These are phyloP conservation scores for Drechslerella stenobrocha DNA, from an alignment of 2,329 filamentous ascomycete genomes.

Conservation along the genomic window DNA sequence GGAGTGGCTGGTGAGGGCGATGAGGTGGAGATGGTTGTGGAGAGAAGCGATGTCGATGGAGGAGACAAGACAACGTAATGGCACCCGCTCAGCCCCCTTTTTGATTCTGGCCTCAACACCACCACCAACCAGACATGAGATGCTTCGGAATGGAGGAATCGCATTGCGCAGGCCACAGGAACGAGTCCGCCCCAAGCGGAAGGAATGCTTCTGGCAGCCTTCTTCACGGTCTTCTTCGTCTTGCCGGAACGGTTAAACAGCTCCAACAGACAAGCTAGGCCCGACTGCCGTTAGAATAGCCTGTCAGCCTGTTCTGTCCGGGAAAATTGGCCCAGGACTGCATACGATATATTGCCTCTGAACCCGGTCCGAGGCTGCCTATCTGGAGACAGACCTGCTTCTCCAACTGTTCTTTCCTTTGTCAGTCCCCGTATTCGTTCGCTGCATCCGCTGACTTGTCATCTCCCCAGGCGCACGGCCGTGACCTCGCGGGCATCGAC, in stretches of 20 bases:
- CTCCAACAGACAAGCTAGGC: not conserved
- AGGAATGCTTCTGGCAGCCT: too few relatives aligned
- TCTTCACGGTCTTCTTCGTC: too few relatives aligned
- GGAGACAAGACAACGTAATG: not conserved
- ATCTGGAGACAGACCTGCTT: not conserved
- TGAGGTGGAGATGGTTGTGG: not conserved
- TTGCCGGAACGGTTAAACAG: too few relatives aligned
- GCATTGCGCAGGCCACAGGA: too few relatives aligned
- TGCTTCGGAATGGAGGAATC: too few relatives aligned
- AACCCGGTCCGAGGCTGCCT: not conserved
- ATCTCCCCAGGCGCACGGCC: not conserved
- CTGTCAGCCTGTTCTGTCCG: conserved; percentile 6
- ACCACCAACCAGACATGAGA: too few relatives aligned
- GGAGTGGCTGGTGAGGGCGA: conserved; percentile 15
- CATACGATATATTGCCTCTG: not conserved
- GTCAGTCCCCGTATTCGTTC: not conserved
- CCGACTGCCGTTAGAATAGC: not conserved
- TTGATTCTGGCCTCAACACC: not conserved
- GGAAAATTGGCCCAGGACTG: not conserved
- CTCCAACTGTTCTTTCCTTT: not conserved
- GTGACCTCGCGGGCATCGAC: not conserved
- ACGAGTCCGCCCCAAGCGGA: too few relatives aligned
- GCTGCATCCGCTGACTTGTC: not conserved
- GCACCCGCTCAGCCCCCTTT: conserved; percentile 6
- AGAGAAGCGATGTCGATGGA: conserved; percentile 9